These are phyloP conservation scores for Teunomyces aglyptinius DNA, from an alignment of 805 yeast genomes.

Conservation along the genomic window DNA sequence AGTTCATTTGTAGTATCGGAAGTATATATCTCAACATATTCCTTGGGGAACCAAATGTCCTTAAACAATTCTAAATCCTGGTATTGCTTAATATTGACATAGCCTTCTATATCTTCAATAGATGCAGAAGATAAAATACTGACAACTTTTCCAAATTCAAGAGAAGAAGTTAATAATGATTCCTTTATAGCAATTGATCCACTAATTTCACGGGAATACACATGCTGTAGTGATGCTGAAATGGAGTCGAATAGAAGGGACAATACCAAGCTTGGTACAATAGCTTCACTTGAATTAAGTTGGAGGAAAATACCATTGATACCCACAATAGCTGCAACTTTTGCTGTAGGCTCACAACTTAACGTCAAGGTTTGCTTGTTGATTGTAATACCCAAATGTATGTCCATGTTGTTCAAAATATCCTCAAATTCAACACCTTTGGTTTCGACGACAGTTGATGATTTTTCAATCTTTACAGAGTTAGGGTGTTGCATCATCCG, in stretches of 20 bases:
- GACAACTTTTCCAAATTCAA: conserved; percentile 41
- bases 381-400: conserved; percentile 61
- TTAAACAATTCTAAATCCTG: conserved; percentile 82
- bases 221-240: conserved; percentile 78
- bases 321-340: conserved; percentile 82
- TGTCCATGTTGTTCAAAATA: conserved; percentile 53
- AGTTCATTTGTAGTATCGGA: not conserved
- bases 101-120: conserved; percentile 55
- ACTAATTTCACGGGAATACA: conserved; percentile 86
- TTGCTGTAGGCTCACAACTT: conserved; percentile 93
- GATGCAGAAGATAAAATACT: conserved; percentile 51
- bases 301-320: conserved; percentile 64
- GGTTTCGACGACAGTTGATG: not conserved
- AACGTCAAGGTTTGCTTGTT: conserved; percentile 73
- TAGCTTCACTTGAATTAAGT: conserved; percentile 47
- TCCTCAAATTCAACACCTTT: conserved; percentile 30
- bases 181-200: conserved; percentile 56
- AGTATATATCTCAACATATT: conserved; percentile 9
- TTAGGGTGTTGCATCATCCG: conserved; percentile 38
- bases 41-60: conserved; percentile 73
- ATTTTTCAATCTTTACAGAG: conserved; percentile 7
- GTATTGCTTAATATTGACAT: conserved; percentile 75
- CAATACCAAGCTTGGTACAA: conserved; percentile 39
- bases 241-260: conserved; percentile 53
- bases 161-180: conserved; percentile 47